These are phyloP conservation scores for Morella rubra DNA, from an alignment of 306 rosid species.

Conservation along the genomic window DNA sequence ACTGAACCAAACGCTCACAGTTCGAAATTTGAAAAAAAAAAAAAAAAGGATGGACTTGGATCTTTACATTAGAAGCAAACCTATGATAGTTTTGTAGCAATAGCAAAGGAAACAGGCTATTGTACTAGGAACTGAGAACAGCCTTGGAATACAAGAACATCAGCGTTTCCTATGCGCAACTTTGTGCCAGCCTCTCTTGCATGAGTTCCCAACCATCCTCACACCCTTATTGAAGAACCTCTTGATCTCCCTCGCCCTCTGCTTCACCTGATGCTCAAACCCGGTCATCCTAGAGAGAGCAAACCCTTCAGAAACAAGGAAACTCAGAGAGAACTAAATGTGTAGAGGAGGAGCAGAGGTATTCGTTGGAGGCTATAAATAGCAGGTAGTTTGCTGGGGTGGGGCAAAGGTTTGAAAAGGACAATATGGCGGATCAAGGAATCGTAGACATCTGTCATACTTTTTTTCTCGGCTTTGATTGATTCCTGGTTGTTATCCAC, in stretches of 20 bases:
- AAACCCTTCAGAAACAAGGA: not conserved
- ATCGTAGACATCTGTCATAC: not conserved
- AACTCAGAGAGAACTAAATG: not conserved
- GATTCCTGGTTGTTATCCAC: not conserved
- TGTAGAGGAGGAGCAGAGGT: not conserved
- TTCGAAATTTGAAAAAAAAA: not conserved
- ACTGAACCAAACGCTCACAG: not conserved
- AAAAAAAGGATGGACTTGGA: not conserved
- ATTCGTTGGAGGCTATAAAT: no score
- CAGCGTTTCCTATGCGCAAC: slow-evolving; percentile 28
- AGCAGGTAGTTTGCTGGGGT: no score
- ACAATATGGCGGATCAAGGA: no score
- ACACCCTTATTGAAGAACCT: slow-evolving; percentile 53
- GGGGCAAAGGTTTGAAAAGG: no score
- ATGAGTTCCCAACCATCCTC: slow-evolving; percentile 61
- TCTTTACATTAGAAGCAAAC: slow-evolving; percentile 22
- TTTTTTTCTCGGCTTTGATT: no score
- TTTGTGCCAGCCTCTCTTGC: no score
- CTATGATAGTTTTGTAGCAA: slow-evolving; percentile 5
- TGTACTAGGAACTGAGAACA: not conserved
- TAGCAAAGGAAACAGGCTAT: not conserved
- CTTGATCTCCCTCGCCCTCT: slow-evolving; percentile 55
- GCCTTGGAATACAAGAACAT: not conserved
- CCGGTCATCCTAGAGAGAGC: slow-evolving; percentile 43
- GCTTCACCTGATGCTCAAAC: slow-evolving; percentile 57